phyloP scores from a whole-genome alignment of 164 flowering plant species.

The Nymphaea thermarum region DNA sequence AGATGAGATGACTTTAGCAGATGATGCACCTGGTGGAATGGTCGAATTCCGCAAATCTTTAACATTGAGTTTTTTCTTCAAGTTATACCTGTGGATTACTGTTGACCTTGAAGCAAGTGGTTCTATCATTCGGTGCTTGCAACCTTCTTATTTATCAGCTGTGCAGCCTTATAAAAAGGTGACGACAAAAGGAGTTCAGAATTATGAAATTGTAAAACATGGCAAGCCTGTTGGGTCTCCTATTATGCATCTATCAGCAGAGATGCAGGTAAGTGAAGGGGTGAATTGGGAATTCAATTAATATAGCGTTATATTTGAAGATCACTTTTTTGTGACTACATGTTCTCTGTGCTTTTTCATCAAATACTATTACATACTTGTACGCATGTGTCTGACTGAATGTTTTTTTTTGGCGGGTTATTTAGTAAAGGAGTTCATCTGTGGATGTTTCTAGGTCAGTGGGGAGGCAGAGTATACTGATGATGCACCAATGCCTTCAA shows the following conservation, averaged over 20 bases:
- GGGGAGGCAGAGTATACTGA: conserved; percentile 93
- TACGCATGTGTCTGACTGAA: neutral
- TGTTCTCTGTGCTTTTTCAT: too few relatives aligned
- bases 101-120: conserved; percentile 40
- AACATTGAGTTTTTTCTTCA: conserved; percentile 80
- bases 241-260: conserved; percentile 82
- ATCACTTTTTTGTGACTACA: too few relatives aligned
- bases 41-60: conserved; percentile 92
- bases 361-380: too few relatives aligned
- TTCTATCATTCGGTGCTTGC: conserved; percentile 18
- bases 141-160: conserved; percentile 59
- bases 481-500: conserved; percentile 64
- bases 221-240: conserved; percentile 91
- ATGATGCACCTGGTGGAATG: conserved; percentile 97
- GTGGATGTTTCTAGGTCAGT: conserved; percentile 40
- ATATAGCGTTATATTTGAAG: too few relatives aligned
- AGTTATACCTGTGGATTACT: conserved; percentile 80
- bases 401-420: neutral
- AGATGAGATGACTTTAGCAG: conserved; percentile 52
- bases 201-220: conserved; percentile 58
- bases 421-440: neutral
- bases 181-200: conserved; percentile 49
- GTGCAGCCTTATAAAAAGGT: conserved; percentile 41
- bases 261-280: conserved; percentile 50
- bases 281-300: too few relatives aligned